Percentiles rank a stretch among this genome's conserved stretches.
phyloP scores from a whole-genome alignment of 164 flowering plant species.

The Kingdonia uniflora region DNA sequence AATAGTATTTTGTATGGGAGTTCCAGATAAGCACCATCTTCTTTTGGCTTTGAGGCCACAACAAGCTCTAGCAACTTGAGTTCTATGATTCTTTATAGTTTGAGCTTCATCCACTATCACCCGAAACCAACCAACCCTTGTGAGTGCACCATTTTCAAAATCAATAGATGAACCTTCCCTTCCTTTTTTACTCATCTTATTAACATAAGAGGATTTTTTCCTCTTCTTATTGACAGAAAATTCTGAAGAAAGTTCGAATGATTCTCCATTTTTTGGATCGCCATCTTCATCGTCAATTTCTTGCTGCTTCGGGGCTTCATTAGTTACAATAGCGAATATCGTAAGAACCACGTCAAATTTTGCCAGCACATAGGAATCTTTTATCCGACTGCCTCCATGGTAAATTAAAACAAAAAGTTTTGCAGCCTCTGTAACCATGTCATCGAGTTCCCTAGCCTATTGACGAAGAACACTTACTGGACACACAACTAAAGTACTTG shows the following conservation, averaged over 20 bases:
- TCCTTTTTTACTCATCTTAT: constrained; percentile 62
- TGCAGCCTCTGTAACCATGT: constrained; percentile 58
- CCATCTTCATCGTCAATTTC: constrained; percentile 67
- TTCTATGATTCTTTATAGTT: constrained; percentile 90
- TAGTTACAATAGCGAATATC: constrained; percentile 80
- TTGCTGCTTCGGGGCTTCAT: constrained; percentile 95
- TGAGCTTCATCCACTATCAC: constrained; percentile 98
- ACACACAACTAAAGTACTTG: constrained; percentile 93
- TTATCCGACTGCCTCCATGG: constrained; percentile 84
- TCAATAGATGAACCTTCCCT: constrained; percentile 34
- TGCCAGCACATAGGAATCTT: constrained; percentile 66
- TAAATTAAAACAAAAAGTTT: constrained; percentile 66
- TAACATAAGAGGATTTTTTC: constrained; percentile 32
- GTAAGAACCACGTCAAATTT: constrained; percentile 91
- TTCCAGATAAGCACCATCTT: constrained; percentile 99
- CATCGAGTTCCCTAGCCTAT: constrained; percentile 88
- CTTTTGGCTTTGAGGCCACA: constrained; percentile 88
- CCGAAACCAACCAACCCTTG: constrained; percentile 78
- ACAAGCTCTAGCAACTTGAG: constrained; percentile 95
- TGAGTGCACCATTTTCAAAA: constrained; percentile 61
- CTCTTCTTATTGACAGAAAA: constrained; percentile 48
- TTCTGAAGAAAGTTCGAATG: constrained; percentile 51
- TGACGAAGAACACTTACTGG: constrained; percentile 96
- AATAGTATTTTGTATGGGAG: constrained; percentile 91
- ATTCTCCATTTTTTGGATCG: constrained; percentile 49